phyloP scores from a whole-genome alignment of 1,284 basidiomycete species.

The Papiliotrema laurentii region DNA sequence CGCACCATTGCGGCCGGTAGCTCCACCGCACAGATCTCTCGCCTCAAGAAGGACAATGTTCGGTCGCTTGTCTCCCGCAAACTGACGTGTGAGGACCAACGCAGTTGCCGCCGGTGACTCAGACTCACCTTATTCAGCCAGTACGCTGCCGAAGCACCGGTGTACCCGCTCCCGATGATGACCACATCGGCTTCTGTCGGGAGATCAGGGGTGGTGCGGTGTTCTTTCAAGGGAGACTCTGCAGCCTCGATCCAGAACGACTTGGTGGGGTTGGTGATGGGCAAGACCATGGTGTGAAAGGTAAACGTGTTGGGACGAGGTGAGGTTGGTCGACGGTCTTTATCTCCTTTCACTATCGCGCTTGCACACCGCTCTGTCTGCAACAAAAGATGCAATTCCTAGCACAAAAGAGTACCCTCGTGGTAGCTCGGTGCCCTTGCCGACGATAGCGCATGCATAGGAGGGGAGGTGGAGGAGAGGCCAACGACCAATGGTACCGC shows the following conservation, averaged over 20 bases:
- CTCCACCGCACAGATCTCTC: slow-evolving; percentile 28
- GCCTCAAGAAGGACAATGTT: slow-evolving; percentile 33
- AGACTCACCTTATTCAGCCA: slow-evolving; percentile 11
- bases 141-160: slow-evolving; percentile 7
- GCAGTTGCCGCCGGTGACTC: neutral
- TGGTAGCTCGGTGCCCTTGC: too few species aligned
- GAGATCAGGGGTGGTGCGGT: slow-evolving; percentile 12
- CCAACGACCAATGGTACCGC: too few species aligned
- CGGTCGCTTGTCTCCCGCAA: slow-evolving; percentile 1
- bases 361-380: too few species aligned
- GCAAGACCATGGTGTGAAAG: slow-evolving; percentile 11
- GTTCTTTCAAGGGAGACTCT: slow-evolving; percentile 12
- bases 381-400: too few species aligned
- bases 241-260: slow-evolving; percentile 18
- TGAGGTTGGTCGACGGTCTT: too few species aligned
- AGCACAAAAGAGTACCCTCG: too few species aligned
- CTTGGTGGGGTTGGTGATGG: slow-evolving; percentile 10
- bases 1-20: slow-evolving; percentile 32
- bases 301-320: too few species aligned
- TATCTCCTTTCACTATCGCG: too few species aligned
- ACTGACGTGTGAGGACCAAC: neutral
- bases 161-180: slow-evolving; percentile 20
- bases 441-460: too few species aligned
- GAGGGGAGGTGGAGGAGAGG: too few species aligned
- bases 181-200: slow-evolving; percentile 17